Evolutionary conservation across 2,329 filamentous ascomycete genomes (phyloP).

Genomic region (Aureobasidium pullulans): DNA sequence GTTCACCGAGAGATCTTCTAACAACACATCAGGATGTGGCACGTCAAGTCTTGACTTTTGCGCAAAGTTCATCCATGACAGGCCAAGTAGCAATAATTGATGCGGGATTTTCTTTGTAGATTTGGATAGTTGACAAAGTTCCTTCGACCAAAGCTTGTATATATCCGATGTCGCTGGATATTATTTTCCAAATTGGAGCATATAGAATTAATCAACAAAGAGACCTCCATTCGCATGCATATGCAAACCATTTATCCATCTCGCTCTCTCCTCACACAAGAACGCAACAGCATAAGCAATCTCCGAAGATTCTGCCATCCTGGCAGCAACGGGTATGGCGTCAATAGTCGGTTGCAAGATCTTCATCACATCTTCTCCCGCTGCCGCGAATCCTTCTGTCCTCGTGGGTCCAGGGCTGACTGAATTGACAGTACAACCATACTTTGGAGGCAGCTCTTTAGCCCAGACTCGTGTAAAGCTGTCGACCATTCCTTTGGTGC

Average conservation of each 20-base stretch:
- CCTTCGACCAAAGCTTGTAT: no score
- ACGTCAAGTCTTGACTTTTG: neutral
- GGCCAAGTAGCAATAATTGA: neutral
- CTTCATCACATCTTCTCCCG: conserved; percentile 36
- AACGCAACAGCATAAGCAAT: conserved; percentile 42
- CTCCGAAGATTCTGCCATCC: conserved; percentile 40
- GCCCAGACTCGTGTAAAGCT: conserved; percentile 40
- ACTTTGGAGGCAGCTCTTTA: conserved; percentile 39
- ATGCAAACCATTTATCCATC: conserved; percentile 42
- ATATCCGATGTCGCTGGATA: no score
- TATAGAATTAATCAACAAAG: conserved; percentile 22
- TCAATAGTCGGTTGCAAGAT: conserved; percentile 37
- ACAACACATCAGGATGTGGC: neutral
- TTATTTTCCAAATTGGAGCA: no score
- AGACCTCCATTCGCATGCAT: conserved; percentile 30
- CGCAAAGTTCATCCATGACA: neutral
- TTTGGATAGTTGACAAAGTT: no score
- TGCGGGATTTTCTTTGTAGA: neutral
- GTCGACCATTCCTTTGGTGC: conserved; percentile 45
- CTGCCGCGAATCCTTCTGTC: conserved; percentile 26
- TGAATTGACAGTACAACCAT: conserved; percentile 41
- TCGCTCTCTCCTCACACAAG: conserved; percentile 37
- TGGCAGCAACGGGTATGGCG: conserved; percentile 34
- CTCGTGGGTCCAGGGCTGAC: conserved; percentile 38
- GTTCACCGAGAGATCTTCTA: no score